Evolutionary conservation across 441 rosid species (phyloP).

Genomic region (Arabidopsis hybrid): DNA sequence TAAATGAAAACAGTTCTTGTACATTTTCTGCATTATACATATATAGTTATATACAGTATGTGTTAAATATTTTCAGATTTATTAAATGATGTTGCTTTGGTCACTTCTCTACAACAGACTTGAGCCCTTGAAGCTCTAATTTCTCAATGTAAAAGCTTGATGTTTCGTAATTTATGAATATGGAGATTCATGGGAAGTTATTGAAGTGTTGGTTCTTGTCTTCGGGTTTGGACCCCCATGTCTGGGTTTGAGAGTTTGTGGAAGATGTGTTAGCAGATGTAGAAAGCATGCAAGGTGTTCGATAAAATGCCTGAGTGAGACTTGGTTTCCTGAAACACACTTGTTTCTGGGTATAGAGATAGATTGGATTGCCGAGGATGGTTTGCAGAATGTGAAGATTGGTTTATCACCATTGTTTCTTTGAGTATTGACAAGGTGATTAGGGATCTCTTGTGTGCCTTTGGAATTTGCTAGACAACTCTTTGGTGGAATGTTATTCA

Average conservation of each 20-base stretch:
- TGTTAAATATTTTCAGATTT: not conserved
- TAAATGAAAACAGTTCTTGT: not conserved
- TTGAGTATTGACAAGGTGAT: not conserved
- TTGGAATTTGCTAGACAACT: not conserved
- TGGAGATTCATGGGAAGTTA: not conserved
- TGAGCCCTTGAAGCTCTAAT: too few relatives aligned
- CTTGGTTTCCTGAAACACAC: not conserved
- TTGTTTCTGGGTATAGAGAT: slow-evolving; percentile 4
- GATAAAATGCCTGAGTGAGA: slow-evolving; percentile 12
- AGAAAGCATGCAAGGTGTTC: not conserved
- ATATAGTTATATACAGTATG: too few relatives aligned
- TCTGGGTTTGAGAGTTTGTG: not conserved
- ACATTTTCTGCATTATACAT: not conserved
- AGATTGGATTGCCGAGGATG: not conserved
- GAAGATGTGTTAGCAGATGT: not conserved
- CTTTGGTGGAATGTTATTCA: not conserved
- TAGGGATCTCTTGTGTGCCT: not conserved
- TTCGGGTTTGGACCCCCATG: not conserved
- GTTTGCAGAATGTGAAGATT: not conserved
- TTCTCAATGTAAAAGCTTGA: too few relatives aligned
- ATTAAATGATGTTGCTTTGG: not conserved
- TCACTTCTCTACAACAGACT: too few relatives aligned
- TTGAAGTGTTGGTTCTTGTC: not conserved
- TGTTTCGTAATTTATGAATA: too few relatives aligned
- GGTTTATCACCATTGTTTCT: not conserved